These are phyloP conservation scores for Fusarium albidum DNA, from an alignment of 2,329 filamentous ascomycete genomes.

Conservation along the genomic window DNA sequence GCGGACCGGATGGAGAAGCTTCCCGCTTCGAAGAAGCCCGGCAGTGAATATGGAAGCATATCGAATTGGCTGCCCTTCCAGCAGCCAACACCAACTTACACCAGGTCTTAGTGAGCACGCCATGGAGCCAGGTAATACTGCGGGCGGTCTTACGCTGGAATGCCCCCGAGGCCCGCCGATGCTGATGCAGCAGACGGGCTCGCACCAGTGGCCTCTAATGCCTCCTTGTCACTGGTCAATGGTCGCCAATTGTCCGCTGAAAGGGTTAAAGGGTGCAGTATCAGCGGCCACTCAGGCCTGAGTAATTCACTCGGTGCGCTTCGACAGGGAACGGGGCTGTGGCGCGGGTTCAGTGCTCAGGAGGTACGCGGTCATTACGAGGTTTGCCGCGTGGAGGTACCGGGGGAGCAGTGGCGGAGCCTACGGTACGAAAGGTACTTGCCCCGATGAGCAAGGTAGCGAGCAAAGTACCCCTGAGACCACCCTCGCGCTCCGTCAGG, in stretches of 20 bases:
- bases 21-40: constrained; percentile 20
- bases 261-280: constrained; percentile 18
- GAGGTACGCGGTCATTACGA: constrained; percentile 36
- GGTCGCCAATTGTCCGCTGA: constrained; percentile 26
- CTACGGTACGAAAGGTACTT: constrained; percentile 21
- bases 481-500: constrained; percentile 11
- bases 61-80: constrained; percentile 33
- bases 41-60: constrained; percentile 39
- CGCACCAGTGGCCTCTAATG: constrained; percentile 6
- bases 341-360: constrained; percentile 30
- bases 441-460: constrained; percentile 31
- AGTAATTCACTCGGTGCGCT: constrained; percentile 10
- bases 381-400: constrained; percentile 27
- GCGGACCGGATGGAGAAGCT: constrained; percentile 20
- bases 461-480: constrained; percentile 19
- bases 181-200: too few relatives aligned
- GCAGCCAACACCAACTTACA: constrained; percentile 31
- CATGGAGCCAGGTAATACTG: not conserved
- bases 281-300: constrained; percentile 17
- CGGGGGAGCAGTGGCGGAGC: constrained; percentile 14
- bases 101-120: constrained; percentile 25
- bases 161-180: constrained; percentile 25
- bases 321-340: constrained; percentile 22
- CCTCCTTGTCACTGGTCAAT: constrained; percentile 26
- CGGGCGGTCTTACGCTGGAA: constrained; percentile 7